Conservation (phyloP, 148 eudicot genomes). For the Fagopyrum homotropicum region DNA sequence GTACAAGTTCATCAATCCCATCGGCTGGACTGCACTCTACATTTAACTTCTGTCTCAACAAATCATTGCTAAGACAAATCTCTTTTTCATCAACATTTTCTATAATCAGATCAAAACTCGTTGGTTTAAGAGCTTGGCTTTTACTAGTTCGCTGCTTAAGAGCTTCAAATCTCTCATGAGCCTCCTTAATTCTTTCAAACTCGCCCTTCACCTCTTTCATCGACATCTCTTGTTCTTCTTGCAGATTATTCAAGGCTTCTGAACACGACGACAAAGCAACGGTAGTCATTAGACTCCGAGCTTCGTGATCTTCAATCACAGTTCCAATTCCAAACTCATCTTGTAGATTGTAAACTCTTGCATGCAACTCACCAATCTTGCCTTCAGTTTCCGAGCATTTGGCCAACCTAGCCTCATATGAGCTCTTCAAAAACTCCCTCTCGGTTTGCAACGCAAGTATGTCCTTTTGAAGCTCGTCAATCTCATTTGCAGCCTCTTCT, state of each 20-base stretch:
- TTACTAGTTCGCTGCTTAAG: slow-evolving; percentile 25
- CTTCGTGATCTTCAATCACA: slow-evolving; percentile 28
- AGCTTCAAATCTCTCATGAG: slow-evolving; percentile 39
- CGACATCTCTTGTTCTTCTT: slow-evolving; percentile 35
- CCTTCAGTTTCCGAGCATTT: slow-evolving; percentile 12
- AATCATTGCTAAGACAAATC: slow-evolving; percentile 4
- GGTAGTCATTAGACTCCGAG: slow-evolving; percentile 49
- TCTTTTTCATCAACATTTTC: slow-evolving; percentile 23
- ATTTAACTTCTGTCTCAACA: slow-evolving; percentile 32
- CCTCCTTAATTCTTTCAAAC: slow-evolving; percentile 38
- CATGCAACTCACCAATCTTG: slow-evolving; percentile 10
- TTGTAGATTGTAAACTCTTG: slow-evolving; percentile 11
- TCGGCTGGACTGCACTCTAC: slow-evolving; percentile 36
- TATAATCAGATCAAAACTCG: slow-evolving; percentile 22
- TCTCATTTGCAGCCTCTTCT: slow-evolving; percentile 44
- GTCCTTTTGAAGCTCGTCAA: slow-evolving; percentile 52
- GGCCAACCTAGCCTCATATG: slow-evolving; percentile 38
- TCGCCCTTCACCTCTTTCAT: slow-evolving; percentile 41
- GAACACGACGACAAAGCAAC: slow-evolving; percentile 60
- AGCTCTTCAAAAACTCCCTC: slow-evolving; percentile 59
- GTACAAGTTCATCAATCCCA: slow-evolving; percentile 66
- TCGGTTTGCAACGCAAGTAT: slow-evolving; percentile 68
- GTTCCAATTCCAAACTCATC: slow-evolving; percentile 17
- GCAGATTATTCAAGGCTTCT: slow-evolving; percentile 42
- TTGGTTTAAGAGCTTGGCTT: slow-evolving; percentile 7